Evolutionary conservation across 495 filamentous ascomycete genomes (phyloP).

Genomic region (Zalerion maritima): DNA sequence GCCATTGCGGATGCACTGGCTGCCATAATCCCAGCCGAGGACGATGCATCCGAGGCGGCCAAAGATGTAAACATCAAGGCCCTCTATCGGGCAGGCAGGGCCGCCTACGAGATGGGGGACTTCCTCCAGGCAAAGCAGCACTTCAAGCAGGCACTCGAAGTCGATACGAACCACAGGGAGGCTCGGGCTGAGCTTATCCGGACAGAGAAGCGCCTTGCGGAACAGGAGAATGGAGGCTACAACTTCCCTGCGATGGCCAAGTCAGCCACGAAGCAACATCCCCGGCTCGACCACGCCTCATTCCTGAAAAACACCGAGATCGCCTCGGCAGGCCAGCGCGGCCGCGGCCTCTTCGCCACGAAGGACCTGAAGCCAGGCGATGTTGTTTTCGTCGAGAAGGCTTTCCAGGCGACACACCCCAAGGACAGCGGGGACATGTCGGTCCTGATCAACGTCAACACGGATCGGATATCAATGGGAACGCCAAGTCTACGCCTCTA

Average conservation of each 20-base stretch:
- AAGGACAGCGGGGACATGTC: constrained; percentile 6
- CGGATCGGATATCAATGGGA: constrained; percentile 12
- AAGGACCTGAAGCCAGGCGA: constrained; percentile 34
- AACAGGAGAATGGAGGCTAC: constrained; percentile 27
- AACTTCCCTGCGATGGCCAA: constrained; percentile 26
- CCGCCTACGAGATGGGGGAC: constrained; percentile 29
- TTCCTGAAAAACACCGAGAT: constrained; percentile 20
- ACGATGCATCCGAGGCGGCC: no score
- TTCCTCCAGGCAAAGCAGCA: constrained; percentile 12
- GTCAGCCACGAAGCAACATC: constrained; percentile 17
- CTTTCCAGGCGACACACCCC: constrained; percentile 25
- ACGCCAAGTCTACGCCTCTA: constrained; percentile 24
- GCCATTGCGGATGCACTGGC: constrained; percentile 23
- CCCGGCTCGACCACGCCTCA: constrained; percentile 31
- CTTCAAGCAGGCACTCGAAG: constrained; percentile 17
- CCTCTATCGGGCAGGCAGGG: constrained; percentile 29
- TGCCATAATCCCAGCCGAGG: no score
- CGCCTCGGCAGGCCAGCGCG: constrained; percentile 10
- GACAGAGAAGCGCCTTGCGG: constrained; percentile 13
- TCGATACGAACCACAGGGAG: constrained; percentile 16
- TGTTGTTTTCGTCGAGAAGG: constrained; percentile 41
- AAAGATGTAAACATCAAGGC: constrained; percentile 23
- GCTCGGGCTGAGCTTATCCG: constrained; percentile 16
- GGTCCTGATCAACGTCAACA: constrained; percentile 22
- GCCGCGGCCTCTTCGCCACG: constrained; percentile 35